Percentiles rank a stretch among this genome's conserved stretches.
phyloP scores from a whole-genome alignment of 1,139 yeast species.

The Pichia sp. region DNA sequence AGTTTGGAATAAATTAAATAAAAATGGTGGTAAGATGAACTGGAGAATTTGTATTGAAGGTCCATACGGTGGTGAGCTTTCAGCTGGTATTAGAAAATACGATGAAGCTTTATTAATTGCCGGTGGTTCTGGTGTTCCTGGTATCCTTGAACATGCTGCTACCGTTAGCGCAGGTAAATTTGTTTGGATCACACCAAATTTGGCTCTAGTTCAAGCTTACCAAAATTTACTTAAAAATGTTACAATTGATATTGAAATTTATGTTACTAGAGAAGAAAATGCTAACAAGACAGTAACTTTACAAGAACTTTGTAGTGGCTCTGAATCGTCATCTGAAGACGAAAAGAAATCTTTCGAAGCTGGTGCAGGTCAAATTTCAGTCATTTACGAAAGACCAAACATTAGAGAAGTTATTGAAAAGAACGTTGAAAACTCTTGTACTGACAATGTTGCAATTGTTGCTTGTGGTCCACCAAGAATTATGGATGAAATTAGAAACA shows the following conservation, averaged over 20 bases:
- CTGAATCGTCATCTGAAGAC: slow-evolving; percentile 1
- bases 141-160: slow-evolving; percentile 28
- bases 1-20: slow-evolving; percentile 20
- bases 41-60: slow-evolving; percentile 14
- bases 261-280: slow-evolving; percentile 13
- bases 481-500: slow-evolving; percentile 32
- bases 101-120: slow-evolving; percentile 49
- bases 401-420: slow-evolving; percentile 30
- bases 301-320: slow-evolving; percentile 1
- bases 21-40: slow-evolving; percentile 12
- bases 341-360: background rate
- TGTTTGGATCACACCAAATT: slow-evolving; percentile 13
- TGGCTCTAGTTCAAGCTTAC: slow-evolving; percentile 7
- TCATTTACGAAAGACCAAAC: slow-evolving; percentile 39
- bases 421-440: slow-evolving; percentile 29
- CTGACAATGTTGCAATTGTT: slow-evolving; percentile 33
- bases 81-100: slow-evolving; percentile 32
- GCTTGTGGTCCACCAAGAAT: slow-evolving; percentile 42
- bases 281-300: background rate
- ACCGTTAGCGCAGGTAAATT: slow-evolving; percentile 19
- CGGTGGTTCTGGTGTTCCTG: slow-evolving; percentile 40
- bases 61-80: slow-evolving; percentile 14
- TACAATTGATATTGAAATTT: slow-evolving; percentile 12
- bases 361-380: background rate
- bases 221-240: slow-evolving; percentile 3